Base-by-base conservation (phyloP, 768 basidiomycete genomes). In the Russula vinacea region DNA sequence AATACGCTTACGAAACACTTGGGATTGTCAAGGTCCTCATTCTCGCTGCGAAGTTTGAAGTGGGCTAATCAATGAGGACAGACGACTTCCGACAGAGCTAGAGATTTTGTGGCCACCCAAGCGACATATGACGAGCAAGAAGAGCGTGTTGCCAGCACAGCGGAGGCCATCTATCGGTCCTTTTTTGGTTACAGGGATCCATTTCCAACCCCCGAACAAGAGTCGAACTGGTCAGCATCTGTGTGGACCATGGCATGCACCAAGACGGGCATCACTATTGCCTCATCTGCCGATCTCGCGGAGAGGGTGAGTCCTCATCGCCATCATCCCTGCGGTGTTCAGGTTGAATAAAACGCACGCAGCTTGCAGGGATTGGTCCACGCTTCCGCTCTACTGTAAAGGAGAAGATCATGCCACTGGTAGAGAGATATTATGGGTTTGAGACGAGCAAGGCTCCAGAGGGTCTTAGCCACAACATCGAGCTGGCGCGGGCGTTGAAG, bases 121-220 rank as follows among this genome's bases (percentile, higher is more conserved):
- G 59, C 56, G 19, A 50, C 55, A n/a, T 32, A 37, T 9, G 59
- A 60, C 5, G 53, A 64, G 9, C 49, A 56, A 19, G 40, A 51
- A 50, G 47, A n/a, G 5, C 55, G 42, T 32, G 59, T 65, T 8
- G 32, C 19, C n/a, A 1, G 49, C 14, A 29, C 29, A 26, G 55
- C 59, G 1, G 47, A 65, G 40, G 55, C 64, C n/a, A 57, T 29
- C 47, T 61, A 61, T 49, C 59, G 64, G 33, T 61, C 54, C 19
- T 61, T 57, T 42, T 47, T 65, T 49, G 50, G 59, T 42, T 61
- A 39, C 33, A 65, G 29, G 33, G 59, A 65, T 22, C 49, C 55
- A 37, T 65, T 65, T 24, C 64, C 64, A 39, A 61, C 54, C 16
- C 54, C 59, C 24, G 64, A 65, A 24, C 54, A 56, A 35, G 60